Base-by-base conservation (phyloP, 2,329 filamentous ascomycete species). In the Verticillium nonalfalfae region DNA sequence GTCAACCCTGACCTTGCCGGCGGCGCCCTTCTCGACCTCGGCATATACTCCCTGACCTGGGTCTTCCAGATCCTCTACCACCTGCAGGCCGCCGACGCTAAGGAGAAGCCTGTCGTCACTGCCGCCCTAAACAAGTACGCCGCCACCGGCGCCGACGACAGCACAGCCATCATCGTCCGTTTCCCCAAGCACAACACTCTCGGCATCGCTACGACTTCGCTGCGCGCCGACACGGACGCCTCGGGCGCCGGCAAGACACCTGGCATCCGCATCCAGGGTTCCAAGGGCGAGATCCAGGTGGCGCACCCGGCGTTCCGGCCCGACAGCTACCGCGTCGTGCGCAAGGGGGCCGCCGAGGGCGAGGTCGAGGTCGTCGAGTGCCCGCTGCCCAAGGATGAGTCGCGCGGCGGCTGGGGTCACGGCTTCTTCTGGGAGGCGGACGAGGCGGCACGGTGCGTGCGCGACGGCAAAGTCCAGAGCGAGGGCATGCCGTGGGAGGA, bases 341-440 rank as follows among this genome's bases (percentile, higher is more conserved):
- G 79, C 68, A 77, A 76, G 66, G 80, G 79, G 40, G 72, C 73
- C 57, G 73, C 73, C 57, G 79, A 75, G 35, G 79, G 78, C 58
- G 75, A 78, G 52, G 72, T 79, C 35, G 81, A 85, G 67, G 73
- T 79, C 13, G 77, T 85, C 59, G 78, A 83, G 66, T 83, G 78
- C 69, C 80, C 82, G 14, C 80, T 85, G 54, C 83, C 84, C 50
- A 71, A 72, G 60, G 83, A 86, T 68, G 68, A 74, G 31, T 77
- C 75, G 66, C 75, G 79, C 36, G 71, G 76, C 34, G 66, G 70
- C 66, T 81, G 77, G 76, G 91, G 91, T 11, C 88, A 91, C 66
- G 92, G 91, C 58, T 95, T 96, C 90, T 95, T 91, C 77, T 94
- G 89, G 89, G 90, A 93, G 73, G 91, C 91, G 1, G 90, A 93